Evolutionary conservation across 331 rosid species (phyloP).

Genomic region (Cydonia oblonga): DNA sequence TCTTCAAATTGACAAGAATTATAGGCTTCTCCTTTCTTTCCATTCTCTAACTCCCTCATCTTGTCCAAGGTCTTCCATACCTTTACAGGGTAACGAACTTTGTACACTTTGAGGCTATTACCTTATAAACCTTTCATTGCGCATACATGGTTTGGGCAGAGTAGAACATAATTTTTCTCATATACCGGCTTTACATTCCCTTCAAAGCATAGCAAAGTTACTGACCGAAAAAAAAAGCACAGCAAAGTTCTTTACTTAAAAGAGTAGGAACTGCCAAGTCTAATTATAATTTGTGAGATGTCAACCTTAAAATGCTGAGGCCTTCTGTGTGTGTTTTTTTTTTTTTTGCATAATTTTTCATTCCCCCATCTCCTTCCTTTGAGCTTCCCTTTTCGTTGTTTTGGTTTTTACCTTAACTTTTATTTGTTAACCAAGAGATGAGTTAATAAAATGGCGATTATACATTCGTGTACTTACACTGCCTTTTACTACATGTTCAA

Average conservation of each 20-base stretch:
- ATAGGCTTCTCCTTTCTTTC: not conserved
- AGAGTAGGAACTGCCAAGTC: not conserved
- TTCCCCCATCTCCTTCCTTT: not conserved
- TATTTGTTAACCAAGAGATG: not conserved
- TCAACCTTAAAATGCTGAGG: not conserved
- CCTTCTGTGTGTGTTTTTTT: no score
- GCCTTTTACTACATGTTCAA: not conserved
- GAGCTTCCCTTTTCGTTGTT: not conserved
- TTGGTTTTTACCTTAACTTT: not conserved
- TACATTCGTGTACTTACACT: not conserved
- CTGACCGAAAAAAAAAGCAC: no score
- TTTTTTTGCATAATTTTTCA: not conserved
- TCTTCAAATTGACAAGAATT: not conserved
- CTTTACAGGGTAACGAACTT: not conserved
- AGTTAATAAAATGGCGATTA: not conserved
- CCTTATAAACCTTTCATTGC: not conserved
- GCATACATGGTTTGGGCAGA: not conserved
- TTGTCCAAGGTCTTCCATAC: not conserved
- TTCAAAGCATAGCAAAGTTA: not conserved
- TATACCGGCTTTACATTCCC: not conserved
- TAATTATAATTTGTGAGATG: not conserved
- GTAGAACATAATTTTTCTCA: not conserved
- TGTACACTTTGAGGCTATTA: not conserved
- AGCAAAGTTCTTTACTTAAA: not conserved
- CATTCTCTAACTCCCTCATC: not conserved